Conservation (phyloP, 106 monocot species). For the Dendrobium catenatum region DNA sequence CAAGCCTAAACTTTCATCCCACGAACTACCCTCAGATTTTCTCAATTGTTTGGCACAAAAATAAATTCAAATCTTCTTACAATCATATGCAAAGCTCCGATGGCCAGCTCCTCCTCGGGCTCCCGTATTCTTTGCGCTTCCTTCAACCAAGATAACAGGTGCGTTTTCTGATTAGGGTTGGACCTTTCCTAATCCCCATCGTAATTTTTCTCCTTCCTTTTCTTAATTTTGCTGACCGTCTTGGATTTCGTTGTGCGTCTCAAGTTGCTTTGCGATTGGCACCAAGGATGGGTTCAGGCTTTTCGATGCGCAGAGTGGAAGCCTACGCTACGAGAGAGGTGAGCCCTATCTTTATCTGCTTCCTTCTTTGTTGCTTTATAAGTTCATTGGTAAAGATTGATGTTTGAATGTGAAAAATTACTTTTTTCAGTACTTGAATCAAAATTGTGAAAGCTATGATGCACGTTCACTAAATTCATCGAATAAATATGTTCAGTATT, state of each 20-base stretch:
- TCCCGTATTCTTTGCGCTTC: slow-evolving; percentile 62
- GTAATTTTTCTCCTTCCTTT: not conserved
- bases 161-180: not conserved
- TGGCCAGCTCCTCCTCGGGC: slow-evolving; percentile 29
- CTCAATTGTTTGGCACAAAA: not conserved
- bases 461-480: not conserved
- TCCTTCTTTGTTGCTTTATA: not conserved
- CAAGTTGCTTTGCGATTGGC: slow-evolving; percentile 67
- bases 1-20: too few relatives aligned
- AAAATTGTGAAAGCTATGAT: not conserved
- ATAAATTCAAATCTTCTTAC: not conserved
- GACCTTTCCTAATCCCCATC: not conserved
- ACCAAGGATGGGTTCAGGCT: slow-evolving; percentile 85
- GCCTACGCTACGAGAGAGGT: slow-evolving; percentile 61
- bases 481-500: not conserved
- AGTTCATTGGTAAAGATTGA: not conserved
- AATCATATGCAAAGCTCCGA: slow-evolving; percentile 4
- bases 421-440: not conserved
- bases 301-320: slow-evolving; percentile 62
- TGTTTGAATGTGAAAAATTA: not conserved
- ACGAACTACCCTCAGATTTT: too few relatives aligned
- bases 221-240: not conserved
- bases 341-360: not conserved
- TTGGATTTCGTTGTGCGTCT: not conserved
- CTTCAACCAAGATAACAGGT: slow-evolving; percentile 98